A percentile compares a stretch with the other conserved stretches of the same genome.
Conservation (phyloP, 2,329 filamentous ascomycete species). For the Grosmannia serpens region DNA sequence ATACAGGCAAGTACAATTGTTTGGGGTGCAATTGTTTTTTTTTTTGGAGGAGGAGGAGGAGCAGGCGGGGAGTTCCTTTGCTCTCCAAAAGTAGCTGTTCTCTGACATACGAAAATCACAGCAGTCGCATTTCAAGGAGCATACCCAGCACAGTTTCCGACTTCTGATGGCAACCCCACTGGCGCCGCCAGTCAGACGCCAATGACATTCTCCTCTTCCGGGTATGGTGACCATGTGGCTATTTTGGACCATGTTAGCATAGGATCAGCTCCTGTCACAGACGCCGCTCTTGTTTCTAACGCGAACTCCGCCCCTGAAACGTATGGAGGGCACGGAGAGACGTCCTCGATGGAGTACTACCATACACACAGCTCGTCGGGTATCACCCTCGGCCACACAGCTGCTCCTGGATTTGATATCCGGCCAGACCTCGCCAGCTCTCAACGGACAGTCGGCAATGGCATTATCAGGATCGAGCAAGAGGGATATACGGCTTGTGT, state of each 20-base stretch:
- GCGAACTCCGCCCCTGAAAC: neutral
- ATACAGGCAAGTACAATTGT: neutral
- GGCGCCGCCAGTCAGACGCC: neutral
- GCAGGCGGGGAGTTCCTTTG: neutral
- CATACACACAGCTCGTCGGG: neutral
- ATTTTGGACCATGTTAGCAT: neutral
- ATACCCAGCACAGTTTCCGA: neutral
- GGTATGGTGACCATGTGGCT: neutral
- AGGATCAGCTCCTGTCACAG: neutral
- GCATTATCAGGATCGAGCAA: neutral
- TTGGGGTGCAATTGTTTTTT: too few relatives aligned
- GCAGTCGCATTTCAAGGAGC: neutral
- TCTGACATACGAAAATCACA: neutral
- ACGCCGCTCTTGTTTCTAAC: neutral
- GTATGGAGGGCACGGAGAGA: neutral
- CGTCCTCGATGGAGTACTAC: neutral
- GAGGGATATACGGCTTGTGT: neutral
- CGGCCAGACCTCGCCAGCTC: neutral
- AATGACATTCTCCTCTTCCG: neutral
- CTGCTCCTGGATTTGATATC: neutral
- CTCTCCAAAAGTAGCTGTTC: neutral
- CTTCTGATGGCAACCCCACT: neutral
- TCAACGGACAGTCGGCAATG: neutral
- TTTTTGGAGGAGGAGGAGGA: too few relatives aligned
- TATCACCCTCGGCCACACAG: neutral